Conservation (phyloP, 1,284 basidiomycete genomes). For the Trichosporon inkin region DNA sequence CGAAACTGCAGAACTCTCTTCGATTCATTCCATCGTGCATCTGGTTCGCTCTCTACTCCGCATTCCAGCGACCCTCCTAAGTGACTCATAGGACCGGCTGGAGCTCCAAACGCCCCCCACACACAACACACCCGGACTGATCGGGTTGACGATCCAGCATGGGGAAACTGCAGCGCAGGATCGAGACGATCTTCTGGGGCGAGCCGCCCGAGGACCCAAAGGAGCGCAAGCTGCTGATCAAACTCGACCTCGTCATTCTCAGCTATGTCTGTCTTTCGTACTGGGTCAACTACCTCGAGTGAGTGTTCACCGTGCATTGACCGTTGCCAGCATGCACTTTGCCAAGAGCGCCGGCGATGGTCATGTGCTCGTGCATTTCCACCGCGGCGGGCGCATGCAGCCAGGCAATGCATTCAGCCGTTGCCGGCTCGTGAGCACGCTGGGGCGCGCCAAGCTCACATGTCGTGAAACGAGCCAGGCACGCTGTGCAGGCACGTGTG, state of each 20-base stretch:
- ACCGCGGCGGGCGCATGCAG: too few species aligned
- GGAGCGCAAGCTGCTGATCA: conserved; percentile 37
- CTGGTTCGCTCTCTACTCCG: not conserved
- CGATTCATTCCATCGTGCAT: not conserved
- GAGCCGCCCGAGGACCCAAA: conserved; percentile 29
- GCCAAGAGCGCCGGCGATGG: not conserved
- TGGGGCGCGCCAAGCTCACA: too few species aligned
- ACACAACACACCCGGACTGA: not conserved
- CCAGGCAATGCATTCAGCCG: too few species aligned
- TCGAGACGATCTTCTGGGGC: conserved; percentile 41
- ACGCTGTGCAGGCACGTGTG: too few species aligned
- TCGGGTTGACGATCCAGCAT: conserved; percentile 13
- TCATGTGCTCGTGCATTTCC: conserved; percentile 5
- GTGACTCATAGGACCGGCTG: too few species aligned
- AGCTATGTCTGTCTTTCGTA: conserved; percentile 26
- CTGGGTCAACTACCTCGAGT: conserved; percentile 23
- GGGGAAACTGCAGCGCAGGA: conserved; percentile 24
- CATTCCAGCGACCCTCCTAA: too few species aligned
- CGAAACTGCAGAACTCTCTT: not conserved
- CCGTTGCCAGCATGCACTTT: not conserved
- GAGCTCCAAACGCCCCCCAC: not conserved
- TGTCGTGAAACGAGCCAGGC: too few species aligned
- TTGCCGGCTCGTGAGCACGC: too few species aligned
- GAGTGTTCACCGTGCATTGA: not conserved
- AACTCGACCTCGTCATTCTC: conserved; percentile 40